These are phyloP conservation scores for Basipetospora sp. DNA, from an alignment of 2,329 filamentous ascomycete species.

Conservation along the genomic window DNA sequence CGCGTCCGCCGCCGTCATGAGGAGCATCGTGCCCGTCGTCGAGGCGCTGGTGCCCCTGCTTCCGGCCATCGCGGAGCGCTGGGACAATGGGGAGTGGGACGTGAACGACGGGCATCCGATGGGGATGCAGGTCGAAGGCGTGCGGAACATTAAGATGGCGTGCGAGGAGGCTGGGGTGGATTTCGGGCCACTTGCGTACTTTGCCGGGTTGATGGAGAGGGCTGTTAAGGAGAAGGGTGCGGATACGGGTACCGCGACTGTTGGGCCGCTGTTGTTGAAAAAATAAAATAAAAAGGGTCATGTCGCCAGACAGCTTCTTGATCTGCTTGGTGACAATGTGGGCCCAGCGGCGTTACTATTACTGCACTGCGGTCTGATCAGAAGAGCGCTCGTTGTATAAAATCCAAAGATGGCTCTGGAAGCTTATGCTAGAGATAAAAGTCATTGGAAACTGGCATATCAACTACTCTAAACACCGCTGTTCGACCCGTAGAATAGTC, in stretches of 20 bases:
- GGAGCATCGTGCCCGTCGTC: constrained; percentile 12
- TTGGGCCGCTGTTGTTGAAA: background rate
- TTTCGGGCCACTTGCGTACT: background rate
- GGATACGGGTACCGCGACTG: background rate
- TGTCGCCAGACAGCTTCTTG: too few species aligned
- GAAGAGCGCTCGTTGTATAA: too few species aligned
- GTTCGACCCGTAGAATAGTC: too few species aligned
- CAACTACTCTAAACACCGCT: too few species aligned
- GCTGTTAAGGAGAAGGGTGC: constrained; percentile 9
- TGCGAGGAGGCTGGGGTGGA: constrained; percentile 14
- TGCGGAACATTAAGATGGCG: constrained; percentile 13
- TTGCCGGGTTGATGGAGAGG: constrained; percentile 8
- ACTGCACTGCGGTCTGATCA: too few species aligned
- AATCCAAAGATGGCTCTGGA: too few species aligned
- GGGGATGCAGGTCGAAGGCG: constrained; percentile 13
- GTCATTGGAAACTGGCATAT: too few species aligned
- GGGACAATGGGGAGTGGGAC: constrained; percentile 13
- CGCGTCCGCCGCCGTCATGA: constrained; percentile 3
- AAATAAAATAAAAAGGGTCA: too few species aligned
- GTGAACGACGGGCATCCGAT: constrained; percentile 14
- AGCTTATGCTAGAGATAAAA: too few species aligned
- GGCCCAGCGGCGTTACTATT: too few species aligned
- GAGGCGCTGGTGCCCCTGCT: constrained; percentile 14
- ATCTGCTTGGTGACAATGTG: too few species aligned
- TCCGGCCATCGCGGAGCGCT: constrained; percentile 9